These are phyloP conservation scores for Prunus yedoensis DNA, from an alignment of 331 rosid genomes.

Conservation along the genomic window DNA sequence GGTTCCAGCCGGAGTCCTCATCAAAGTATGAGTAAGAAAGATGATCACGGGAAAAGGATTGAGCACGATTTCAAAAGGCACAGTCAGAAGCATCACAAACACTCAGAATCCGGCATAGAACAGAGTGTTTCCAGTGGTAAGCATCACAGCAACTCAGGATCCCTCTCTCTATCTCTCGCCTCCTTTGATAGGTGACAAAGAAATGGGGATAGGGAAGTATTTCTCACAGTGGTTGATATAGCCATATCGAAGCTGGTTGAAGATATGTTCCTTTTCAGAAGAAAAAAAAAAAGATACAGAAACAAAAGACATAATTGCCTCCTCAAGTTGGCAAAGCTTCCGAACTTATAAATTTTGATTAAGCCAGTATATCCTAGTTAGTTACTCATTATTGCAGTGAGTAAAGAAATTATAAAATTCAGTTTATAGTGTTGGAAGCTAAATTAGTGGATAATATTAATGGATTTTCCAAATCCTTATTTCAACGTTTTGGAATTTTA, in stretches of 20 bases:
- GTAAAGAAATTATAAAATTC: neutral
- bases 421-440: neutral
- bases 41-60: slow-evolving; percentile 1
- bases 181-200: too few relatives aligned
- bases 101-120: neutral
- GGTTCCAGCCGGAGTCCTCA: slow-evolving; percentile 19
- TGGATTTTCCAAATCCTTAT: neutral
- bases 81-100: slow-evolving; percentile 9
- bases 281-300: neutral
- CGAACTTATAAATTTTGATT: neutral
- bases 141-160: neutral
- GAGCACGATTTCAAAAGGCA: slow-evolving; percentile 18
- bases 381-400: neutral
- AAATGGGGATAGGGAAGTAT: too few relatives aligned
- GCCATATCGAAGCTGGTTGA: slow-evolving; percentile 24
- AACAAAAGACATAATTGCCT: neutral
- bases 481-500: neutral
- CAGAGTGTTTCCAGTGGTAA: neutral
- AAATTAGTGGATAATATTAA: neutral
- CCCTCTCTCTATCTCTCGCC: too few relatives aligned
- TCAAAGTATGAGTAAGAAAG: slow-evolving; percentile 7
- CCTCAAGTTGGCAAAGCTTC: neutral
- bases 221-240: neutral
- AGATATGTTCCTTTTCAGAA: slow-evolving; percentile 33
- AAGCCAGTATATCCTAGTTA: neutral